Percentiles rank a stretch among this genome's conserved stretches.
phyloP scores from a whole-genome alignment of 495 filamentous ascomycete genomes.

The Schizothecium vesticola region DNA sequence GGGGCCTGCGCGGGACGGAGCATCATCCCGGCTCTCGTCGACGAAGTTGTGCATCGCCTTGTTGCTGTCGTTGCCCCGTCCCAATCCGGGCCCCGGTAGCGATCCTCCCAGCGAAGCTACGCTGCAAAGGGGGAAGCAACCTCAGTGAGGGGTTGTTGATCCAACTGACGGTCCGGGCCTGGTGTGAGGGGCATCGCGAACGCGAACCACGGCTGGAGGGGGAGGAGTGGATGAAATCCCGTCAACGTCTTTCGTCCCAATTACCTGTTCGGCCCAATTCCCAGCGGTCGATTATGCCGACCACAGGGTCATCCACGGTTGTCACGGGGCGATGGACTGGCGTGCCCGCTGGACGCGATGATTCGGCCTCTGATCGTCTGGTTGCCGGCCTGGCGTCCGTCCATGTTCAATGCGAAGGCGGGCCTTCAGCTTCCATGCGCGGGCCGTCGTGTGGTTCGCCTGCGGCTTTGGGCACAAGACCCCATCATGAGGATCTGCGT shows the following conservation, averaged over 20 bases:
- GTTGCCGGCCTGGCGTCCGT: neutral
- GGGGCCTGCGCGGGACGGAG: neutral
- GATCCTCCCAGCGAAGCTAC: neutral
- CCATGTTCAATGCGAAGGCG: neutral
- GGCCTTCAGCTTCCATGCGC: slow-evolving; percentile 1
- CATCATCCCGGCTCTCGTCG: neutral
- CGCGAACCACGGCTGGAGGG: neutral
- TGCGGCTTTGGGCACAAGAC: neutral
- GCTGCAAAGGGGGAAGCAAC: neutral
- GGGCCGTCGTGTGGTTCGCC: neutral
- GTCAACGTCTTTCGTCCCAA: neutral
- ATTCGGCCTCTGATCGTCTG: neutral
- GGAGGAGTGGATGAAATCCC: neutral
- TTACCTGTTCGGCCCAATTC: neutral
- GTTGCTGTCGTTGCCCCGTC: neutral
- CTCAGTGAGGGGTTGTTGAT: neutral
- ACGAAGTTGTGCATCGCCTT: neutral
- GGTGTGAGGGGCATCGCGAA: neutral
- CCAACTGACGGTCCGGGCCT: too few relatives aligned
- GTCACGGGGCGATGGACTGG: neutral
- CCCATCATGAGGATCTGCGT: neutral
- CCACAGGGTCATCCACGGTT: neutral
- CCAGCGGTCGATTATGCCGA: neutral
- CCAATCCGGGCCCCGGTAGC: neutral
- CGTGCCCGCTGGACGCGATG: neutral